Conservation (phyloP, 768 basidiomycete species). For the button mushroom (Agaricus bisporus) region DNA sequence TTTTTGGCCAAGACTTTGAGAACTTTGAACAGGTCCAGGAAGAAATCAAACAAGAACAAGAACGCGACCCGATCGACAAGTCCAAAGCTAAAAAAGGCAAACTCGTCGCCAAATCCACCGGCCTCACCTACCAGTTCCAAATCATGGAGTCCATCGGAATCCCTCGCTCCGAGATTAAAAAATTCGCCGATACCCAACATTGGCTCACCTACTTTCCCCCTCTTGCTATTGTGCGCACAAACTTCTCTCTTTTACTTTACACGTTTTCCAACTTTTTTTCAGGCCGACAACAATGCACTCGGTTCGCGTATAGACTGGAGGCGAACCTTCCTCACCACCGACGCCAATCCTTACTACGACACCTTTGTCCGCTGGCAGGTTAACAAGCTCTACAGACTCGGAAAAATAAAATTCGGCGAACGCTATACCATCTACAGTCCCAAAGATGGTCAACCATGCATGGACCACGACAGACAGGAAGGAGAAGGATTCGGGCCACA, state of each 20-base stretch:
- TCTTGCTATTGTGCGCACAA: constrained; percentile 70
- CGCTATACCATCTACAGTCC: constrained; percentile 98
- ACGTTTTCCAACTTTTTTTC: not conserved
- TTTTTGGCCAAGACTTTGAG: constrained; percentile 91
- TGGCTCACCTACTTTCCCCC: constrained; percentile 97
- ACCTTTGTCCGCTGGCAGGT: constrained; percentile 97
- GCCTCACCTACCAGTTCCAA: constrained; percentile 96
- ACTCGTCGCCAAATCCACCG: constrained; percentile 86
- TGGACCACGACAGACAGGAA: constrained; percentile 97
- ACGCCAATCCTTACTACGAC: constrained; percentile 96
- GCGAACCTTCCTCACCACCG: constrained; percentile 88
- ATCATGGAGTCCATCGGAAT: constrained; percentile 95
- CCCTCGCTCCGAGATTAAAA: constrained; percentile 85
- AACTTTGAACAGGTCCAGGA: constrained; percentile 46
- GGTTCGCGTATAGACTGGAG: constrained; percentile 99
- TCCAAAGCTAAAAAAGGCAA: constrained; percentile 96
- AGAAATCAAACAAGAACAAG: constrained; percentile 37
- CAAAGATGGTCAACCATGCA: constrained; percentile 98
- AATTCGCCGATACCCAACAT: constrained; percentile 91
- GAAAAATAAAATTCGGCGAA: constrained; percentile 97
- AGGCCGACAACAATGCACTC: constrained; percentile 71
- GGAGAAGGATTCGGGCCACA: constrained; percentile 95
- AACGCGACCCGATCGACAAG: constrained; percentile 40
- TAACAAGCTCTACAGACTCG: constrained; percentile 81
- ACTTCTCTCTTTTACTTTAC: constrained; percentile 1